Conservation (phyloP, 2,329 filamentous ascomycete genomes). For the Botryosphaeria dothidea region DNA sequence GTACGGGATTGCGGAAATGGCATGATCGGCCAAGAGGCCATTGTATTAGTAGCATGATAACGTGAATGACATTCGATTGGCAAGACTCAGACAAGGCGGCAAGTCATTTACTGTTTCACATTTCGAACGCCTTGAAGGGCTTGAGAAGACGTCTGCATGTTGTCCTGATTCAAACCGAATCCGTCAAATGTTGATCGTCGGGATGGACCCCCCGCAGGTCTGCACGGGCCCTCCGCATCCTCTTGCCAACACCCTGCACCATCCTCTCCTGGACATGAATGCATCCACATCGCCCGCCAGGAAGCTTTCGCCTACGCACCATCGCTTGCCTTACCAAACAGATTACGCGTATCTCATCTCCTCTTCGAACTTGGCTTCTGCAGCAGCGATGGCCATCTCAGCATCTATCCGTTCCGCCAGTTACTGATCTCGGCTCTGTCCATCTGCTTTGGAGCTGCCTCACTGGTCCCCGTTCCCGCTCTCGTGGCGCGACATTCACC, state of each 20-base stretch:
- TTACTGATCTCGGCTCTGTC: too few relatives aligned
- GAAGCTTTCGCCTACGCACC: background rate
- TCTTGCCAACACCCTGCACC: background rate
- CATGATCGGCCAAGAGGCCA: background rate
- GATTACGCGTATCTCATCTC: too few relatives aligned
- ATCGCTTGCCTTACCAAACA: background rate
- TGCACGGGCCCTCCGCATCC: background rate
- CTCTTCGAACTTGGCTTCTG: too few relatives aligned
- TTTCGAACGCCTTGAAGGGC: background rate
- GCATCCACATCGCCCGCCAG: background rate
- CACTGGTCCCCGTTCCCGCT: background rate
- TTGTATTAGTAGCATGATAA: conserved; percentile 4
- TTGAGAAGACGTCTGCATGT: background rate
- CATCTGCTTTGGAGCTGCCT: background rate
- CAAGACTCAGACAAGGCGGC: background rate
- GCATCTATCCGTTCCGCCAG: too few relatives aligned
- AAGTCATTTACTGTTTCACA: background rate
- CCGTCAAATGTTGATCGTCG: background rate
- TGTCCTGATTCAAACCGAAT: background rate
- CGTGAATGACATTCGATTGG: background rate
- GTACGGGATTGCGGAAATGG: background rate
- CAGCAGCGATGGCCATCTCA: too few relatives aligned
- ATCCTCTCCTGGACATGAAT: background rate
- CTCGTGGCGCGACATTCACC: background rate
- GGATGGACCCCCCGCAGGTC: background rate